A percentile compares a stretch with the other conserved stretches of the same genome.
These are phyloP conservation scores for Apiosordaria backusii DNA, from an alignment of 495 filamentous ascomycete species.

Conservation along the genomic window DNA sequence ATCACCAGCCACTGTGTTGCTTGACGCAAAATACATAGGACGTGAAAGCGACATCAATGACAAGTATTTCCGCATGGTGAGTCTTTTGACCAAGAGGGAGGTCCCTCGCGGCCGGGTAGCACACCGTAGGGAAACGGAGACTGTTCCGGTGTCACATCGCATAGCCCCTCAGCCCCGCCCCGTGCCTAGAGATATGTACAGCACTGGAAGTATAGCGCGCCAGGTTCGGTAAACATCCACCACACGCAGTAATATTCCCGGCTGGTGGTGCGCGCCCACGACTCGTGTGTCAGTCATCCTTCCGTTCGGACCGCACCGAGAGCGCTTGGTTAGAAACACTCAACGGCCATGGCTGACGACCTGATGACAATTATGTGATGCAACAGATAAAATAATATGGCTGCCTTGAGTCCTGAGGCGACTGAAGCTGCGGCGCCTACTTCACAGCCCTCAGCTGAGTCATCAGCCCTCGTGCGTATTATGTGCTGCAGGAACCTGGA, in stretches of 20 bases:
- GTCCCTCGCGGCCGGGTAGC: neutral
- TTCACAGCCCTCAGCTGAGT: constrained; percentile 19
- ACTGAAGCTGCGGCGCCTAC: constrained; percentile 9
- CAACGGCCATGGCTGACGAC: constrained; percentile 1
- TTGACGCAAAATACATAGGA: neutral
- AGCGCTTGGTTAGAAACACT: neutral
- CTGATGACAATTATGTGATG: neutral
- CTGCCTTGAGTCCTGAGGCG: neutral
- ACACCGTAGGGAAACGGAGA: neutral
- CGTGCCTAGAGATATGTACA: too few relatives aligned
- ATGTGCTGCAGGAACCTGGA: neutral
- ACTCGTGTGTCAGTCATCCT: constrained; percentile 14
- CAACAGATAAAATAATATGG: constrained; percentile 6
- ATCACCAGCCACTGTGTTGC: neutral
- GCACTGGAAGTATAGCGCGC: neutral
- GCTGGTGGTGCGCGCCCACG: neutral
- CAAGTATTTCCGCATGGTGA: neutral
- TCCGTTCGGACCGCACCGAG: constrained; percentile 21
- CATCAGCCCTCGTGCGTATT: constrained; percentile 7
- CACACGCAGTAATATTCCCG: neutral
- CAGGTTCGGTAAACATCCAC: neutral
- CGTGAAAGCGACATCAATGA: neutral
- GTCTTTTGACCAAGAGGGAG: neutral
- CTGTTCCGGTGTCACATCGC: neutral
- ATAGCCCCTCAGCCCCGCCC: neutral